A percentile compares a stretch with the other conserved stretches of the same genome.
Conservation (phyloP, 495 filamentous ascomycete species). For the Penicillium cinerascens region DNA sequence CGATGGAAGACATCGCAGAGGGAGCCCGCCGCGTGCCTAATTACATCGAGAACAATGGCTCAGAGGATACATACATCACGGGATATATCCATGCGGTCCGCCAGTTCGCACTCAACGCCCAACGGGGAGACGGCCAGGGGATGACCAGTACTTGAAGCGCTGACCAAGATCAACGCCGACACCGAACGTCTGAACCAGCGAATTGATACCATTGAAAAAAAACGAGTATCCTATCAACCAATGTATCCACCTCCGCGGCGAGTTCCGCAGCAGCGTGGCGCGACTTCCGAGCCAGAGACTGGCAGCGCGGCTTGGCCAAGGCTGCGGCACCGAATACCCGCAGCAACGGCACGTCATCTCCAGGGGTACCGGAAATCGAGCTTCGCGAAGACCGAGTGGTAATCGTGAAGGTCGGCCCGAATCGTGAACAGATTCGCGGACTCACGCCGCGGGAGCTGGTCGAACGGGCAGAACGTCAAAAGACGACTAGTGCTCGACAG, state of each 20-base stretch:
- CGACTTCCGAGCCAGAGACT: too few relatives aligned
- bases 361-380: slow-evolving; percentile 2
- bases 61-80: slow-evolving; percentile 12
- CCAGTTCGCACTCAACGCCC: slow-evolving; percentile 17
- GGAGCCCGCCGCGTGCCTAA: neutral
- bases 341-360: slow-evolving; percentile 1
- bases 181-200: slow-evolving; percentile 15
- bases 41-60: slow-evolving; percentile 10
- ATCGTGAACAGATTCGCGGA: neutral
- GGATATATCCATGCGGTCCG: slow-evolving; percentile 15
- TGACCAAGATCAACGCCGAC: slow-evolving; percentile 17
- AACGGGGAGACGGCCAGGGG: slow-evolving; percentile 16
- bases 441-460: neutral
- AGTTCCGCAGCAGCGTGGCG: too few relatives aligned
- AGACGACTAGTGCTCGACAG: neutral
- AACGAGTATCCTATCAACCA: slow-evolving; percentile 8
- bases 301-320: neutral
- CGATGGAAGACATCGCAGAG: too few relatives aligned
- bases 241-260: slow-evolving; percentile 6
- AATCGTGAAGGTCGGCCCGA: neutral
- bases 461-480: neutral
- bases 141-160: slow-evolving; percentile 16
- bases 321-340: neutral
- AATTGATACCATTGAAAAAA: slow-evolving; percentile 15
- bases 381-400: slow-evolving; percentile 2